Base-by-base conservation (phyloP, 2,329 filamentous ascomycete genomes). In the Venturia pyrina region DNA sequence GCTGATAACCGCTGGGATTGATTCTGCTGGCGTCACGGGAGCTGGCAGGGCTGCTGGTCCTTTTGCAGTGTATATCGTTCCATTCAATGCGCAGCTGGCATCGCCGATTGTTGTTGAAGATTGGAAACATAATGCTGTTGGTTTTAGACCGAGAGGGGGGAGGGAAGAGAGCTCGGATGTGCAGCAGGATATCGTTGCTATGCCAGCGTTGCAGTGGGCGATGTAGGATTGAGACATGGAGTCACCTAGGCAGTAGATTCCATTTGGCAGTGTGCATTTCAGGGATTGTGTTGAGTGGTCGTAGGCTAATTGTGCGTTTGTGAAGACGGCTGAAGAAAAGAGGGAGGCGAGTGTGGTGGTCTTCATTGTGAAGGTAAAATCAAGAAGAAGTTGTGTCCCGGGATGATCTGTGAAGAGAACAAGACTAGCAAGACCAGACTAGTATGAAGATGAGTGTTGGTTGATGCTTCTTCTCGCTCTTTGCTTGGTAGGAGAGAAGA, bases 51-150 rank as follows among this genome's bases (percentile, higher is more conserved):
- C 78, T 1, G 79, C 76, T 65, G 76, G 75, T 6, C 74, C 77
- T 46, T 73, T 73, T 66, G 77, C 76, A n/a, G 76, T 77, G 43
- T 74, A 78, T 69, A 79, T 79, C 71, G 75, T 76, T 5, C 77
- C 79, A 68, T 73, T 80, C 32, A 77, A 79, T 67, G 78, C 77
- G 32, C 77, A 79, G 72, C 70, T 17, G 67, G 32, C 71, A 2
- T 68, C 70, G 24, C 78, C 78, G 62, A 74, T 75, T 0, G 73
- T 71, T 28, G 70, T 73, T 7, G 71, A 71, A 3, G 79, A 78
- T 70, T 78, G 76, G 15, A 78, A 76, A 1, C 81, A 78, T 78
- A 78, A 80, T 68, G 75, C 78, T 0, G 78, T 75, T 64, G 78
- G 78, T 0, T 66, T 71, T 2, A 70, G 76, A 40, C 73, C 70